A percentile compares a stretch with the other conserved stretches of the same genome.
phyloP scores from a whole-genome alignment of 805 yeast genomes.

The Saitoella complicata region DNA sequence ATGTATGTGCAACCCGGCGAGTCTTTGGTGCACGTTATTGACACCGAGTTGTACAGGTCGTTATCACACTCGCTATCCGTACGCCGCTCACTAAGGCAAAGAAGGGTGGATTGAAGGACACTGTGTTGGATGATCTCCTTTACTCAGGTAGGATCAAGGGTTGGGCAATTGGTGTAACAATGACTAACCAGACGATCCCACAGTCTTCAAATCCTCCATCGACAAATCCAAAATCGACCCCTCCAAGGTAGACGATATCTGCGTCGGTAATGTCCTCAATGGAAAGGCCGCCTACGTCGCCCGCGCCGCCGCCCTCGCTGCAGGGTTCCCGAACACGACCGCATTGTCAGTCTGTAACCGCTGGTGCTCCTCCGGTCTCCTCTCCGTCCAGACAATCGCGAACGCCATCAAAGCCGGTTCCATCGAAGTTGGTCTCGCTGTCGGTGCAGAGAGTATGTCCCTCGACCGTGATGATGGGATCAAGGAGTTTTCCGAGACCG shows the following conservation, averaged over 20 bases:
- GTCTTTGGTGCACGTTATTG: too few species aligned
- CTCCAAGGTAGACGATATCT: slow-evolving; percentile 21
- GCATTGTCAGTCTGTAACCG: slow-evolving; percentile 24
- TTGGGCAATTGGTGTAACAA: too few species aligned
- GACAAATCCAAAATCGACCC: slow-evolving; percentile 16
- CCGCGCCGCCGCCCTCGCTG: slow-evolving; percentile 23
- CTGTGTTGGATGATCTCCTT: slow-evolving; percentile 23
- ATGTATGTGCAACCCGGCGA: too few species aligned
- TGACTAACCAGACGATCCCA: too few species aligned
- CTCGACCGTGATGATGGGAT: slow-evolving; percentile 22
- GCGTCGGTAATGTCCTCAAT: slow-evolving; percentile 25
- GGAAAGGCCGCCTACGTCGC: slow-evolving; percentile 21
- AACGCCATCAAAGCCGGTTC: slow-evolving; percentile 20
- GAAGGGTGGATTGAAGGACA: slow-evolving; percentile 22
- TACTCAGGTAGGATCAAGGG: slow-evolving; percentile 13
- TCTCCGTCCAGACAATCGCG: slow-evolving; percentile 22
- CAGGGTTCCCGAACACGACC: slow-evolving; percentile 23
- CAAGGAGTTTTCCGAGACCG: slow-evolving; percentile 39
- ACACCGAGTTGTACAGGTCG: slow-evolving; percentile 9
- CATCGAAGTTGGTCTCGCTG: slow-evolving; percentile 22
- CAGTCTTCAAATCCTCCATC: too few species aligned
- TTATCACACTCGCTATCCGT: slow-evolving; percentile 22
- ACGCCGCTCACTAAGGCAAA: slow-evolving; percentile 22
- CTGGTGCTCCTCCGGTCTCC: slow-evolving; percentile 24
- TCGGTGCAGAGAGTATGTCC: slow-evolving; percentile 29